These are phyloP conservation scores for Lathyrus tuberosus DNA, from an alignment of 306 rosid genomes.

Conservation along the genomic window DNA sequence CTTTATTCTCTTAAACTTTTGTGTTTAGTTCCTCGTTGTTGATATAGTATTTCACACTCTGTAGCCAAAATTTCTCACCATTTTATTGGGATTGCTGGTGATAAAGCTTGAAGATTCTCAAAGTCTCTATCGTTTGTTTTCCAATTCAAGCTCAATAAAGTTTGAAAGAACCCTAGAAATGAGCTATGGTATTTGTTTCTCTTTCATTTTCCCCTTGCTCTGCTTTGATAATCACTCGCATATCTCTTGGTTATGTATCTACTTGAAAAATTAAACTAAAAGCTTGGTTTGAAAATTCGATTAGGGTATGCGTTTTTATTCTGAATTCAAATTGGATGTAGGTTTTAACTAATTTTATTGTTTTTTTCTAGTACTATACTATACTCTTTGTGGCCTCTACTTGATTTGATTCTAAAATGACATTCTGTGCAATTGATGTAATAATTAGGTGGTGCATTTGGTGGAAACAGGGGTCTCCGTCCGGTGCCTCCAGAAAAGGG, in stretches of 20 bases:
- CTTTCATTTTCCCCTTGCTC: not conserved
- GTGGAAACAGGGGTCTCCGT: too few species aligned
- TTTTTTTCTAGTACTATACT: too few species aligned
- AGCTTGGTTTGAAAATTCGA: too few species aligned
- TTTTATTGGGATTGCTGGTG: not conserved
- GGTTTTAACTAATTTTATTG: too few species aligned
- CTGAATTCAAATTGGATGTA: too few species aligned
- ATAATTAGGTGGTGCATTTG: too few species aligned
- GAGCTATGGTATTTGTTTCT: slow-evolving; percentile 55
- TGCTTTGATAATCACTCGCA: not conserved
- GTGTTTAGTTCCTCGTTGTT: not conserved
- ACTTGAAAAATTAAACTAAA: too few species aligned
- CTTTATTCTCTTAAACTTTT: not conserved
- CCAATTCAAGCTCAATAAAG: not conserved
- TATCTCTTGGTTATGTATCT: not conserved
- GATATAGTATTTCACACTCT: not conserved
- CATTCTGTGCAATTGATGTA: too few species aligned
- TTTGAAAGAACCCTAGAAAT: slow-evolving; percentile 31
- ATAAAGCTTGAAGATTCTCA: not conserved
- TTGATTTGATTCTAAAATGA: too few species aligned
- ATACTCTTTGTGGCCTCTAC: too few species aligned
- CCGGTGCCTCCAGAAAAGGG: too few species aligned
- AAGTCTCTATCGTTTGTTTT: slow-evolving; percentile 3
- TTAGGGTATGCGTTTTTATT: too few species aligned
- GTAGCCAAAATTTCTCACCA: not conserved